phyloP scores from a whole-genome alignment of 2,329 filamentous ascomycete species.

The Sordariomycetes sp. region DNA sequence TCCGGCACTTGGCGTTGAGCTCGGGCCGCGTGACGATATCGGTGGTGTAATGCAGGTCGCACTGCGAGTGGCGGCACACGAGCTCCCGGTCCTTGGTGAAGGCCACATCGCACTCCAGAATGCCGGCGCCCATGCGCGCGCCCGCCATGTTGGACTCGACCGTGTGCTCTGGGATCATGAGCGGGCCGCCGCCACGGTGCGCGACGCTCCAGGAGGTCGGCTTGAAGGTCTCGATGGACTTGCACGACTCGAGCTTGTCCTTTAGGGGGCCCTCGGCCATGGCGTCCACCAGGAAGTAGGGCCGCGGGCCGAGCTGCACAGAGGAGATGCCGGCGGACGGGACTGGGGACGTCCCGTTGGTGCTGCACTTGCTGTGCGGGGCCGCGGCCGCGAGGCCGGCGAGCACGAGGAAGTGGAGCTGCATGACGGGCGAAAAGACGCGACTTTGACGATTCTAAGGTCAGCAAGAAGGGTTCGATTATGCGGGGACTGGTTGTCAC shows the following conservation, averaged over 20 bases:
- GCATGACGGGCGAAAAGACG: conserved; percentile 14
- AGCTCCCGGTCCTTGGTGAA: conserved; percentile 52
- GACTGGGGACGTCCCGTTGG: neutral
- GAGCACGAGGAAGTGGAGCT: conserved; percentile 14
- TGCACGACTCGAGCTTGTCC: conserved; percentile 42
- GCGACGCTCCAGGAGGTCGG: conserved; percentile 44
- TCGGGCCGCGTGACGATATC: conserved; percentile 50
- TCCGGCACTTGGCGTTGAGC: conserved; percentile 50
- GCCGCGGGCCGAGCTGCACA: conserved; percentile 48
- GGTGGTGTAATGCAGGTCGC: conserved; percentile 56
- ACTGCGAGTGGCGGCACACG: conserved; percentile 56
- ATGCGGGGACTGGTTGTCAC: too few species aligned
- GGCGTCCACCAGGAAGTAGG: conserved; percentile 49
- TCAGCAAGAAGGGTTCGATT: too few species aligned
- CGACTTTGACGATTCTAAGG: too few species aligned
- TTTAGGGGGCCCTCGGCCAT: conserved; percentile 50
- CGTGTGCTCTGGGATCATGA: conserved; percentile 54
- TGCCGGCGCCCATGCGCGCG: conserved; percentile 52
- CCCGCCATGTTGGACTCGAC: conserved; percentile 45
- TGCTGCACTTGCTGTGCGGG: neutral
- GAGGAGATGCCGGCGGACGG: conserved; percentile 22
- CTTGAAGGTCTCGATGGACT: conserved; percentile 33
- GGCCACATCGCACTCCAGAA: conserved; percentile 54
- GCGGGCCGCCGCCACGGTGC: conserved; percentile 47
- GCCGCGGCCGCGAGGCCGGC: conserved; percentile 5